phyloP scores from a whole-genome alignment of 257 asterid genomes.

The Asclepias syriaca region DNA sequence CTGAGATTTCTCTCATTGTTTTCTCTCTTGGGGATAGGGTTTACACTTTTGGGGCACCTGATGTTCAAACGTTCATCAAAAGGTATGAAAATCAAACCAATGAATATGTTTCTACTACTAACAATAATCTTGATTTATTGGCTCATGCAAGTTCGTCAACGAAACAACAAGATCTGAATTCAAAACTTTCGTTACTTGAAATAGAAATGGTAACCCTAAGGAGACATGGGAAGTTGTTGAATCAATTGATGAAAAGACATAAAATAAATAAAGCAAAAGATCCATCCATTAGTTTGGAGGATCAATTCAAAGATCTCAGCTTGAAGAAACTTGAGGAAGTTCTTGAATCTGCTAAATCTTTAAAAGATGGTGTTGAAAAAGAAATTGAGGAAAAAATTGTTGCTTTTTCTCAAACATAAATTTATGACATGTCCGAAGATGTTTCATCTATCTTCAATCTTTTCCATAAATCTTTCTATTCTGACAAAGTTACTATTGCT shows the following conservation, averaged over 20 bases:
- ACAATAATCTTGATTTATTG: too few relatives aligned
- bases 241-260: too few relatives aligned
- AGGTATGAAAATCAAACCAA: not conserved
- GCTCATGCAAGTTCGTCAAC: too few relatives aligned
- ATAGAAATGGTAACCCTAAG: too few relatives aligned
- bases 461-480: too few relatives aligned
- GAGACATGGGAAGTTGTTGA: not conserved
- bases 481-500: too few relatives aligned
- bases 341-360: not conserved
- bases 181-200: too few relatives aligned
- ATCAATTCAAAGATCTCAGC: not conserved
- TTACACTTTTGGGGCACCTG: not conserved
- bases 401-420: too few relatives aligned
- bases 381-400: not conserved
- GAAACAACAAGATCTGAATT: too few relatives aligned
- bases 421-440: too few relatives aligned
- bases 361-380: not conserved
- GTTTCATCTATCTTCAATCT: too few relatives aligned
- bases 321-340: not conserved
- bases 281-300: not conserved
- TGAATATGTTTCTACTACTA: not conserved
- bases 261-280: too few relatives aligned
- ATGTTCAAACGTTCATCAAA: not conserved
- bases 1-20: not conserved
- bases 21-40: not conserved